Percentiles rank a stretch among this genome's conserved stretches.
phyloP scores from a whole-genome alignment of 208 protist genomes.

The Crithidia fasciculata region DNA sequence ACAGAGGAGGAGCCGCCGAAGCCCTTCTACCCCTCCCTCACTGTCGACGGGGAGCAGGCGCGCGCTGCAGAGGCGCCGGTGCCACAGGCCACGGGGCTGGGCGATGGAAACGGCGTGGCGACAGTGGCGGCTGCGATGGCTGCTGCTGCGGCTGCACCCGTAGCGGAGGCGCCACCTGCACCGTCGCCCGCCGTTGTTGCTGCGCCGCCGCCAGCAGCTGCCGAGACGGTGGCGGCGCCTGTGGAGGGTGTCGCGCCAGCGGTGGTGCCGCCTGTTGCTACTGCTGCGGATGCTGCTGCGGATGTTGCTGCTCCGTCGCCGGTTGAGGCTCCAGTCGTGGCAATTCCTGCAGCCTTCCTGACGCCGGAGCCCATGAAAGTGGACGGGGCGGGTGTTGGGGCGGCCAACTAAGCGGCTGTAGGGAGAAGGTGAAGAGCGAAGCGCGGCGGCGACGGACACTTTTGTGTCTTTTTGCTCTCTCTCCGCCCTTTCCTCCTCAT shows the following conservation, averaged over 20 bases:
- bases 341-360: slow-evolving; percentile 1
- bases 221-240: not conserved
- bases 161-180: not conserved
- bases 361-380: slow-evolving; percentile 5
- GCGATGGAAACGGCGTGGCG: not conserved
- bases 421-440: too few relatives aligned
- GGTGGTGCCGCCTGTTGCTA: slow-evolving; percentile 1
- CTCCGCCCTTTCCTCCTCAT: too few relatives aligned
- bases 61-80: slow-evolving; percentile 6
- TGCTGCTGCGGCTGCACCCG: not conserved
- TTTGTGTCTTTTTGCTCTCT: not conserved
- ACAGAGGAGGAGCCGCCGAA: slow-evolving; percentile 13
- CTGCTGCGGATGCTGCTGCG: too few relatives aligned
- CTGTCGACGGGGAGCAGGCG: slow-evolving; percentile 23
- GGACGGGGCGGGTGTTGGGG: not conserved
- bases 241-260: not conserved
- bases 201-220: not conserved
- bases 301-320: too few relatives aligned
- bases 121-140: not conserved
- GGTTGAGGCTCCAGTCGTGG: too few relatives aligned
- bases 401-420: too few relatives aligned
- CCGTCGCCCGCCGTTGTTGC: not conserved
- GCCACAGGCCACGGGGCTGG: not conserved
- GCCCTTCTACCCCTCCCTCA: slow-evolving; percentile 11
- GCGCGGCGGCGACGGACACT: too few relatives aligned